These are phyloP conservation scores for Lepiota brunneoincarnata DNA, from an alignment of 768 basidiomycete species.

Conservation along the genomic window DNA sequence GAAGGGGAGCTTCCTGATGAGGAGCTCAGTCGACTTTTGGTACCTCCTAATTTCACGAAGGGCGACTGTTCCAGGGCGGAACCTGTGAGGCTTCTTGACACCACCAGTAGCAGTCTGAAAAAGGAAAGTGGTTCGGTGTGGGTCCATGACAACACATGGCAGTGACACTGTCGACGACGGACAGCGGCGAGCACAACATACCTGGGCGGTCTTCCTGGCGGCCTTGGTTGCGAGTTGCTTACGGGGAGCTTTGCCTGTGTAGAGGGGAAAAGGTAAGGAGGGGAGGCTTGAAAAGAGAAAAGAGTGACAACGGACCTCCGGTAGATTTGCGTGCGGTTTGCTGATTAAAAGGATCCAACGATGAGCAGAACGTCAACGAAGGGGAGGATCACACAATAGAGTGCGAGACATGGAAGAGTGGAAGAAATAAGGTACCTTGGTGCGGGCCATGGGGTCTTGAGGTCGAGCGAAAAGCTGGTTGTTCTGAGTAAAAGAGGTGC, in stretches of 20 bases:
- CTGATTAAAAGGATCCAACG: conserved; percentile 40
- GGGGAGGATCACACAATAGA: conserved; percentile 15
- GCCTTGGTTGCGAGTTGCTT: conserved; percentile 97
- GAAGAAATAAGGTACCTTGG: conserved; percentile 55
- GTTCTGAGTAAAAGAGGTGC: conserved; percentile 18
- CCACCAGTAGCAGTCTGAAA: conserved; percentile 80
- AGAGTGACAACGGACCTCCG: conserved; percentile 64
- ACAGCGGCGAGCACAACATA: conserved; percentile 32
- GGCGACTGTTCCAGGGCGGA: conserved; percentile 97
- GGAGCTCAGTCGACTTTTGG: conserved; percentile 98
- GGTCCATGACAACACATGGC: conserved; percentile 13
- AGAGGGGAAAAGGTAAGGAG: conserved; percentile 7
- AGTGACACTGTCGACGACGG: conserved; percentile 21
- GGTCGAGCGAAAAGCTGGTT: conserved; percentile 22
- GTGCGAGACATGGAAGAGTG: conserved; percentile 16
- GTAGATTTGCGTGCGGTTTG: conserved; percentile 99
- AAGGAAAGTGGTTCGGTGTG: conserved; percentile 5
- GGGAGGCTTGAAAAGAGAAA: conserved; percentile 23
- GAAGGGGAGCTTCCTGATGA: conserved; percentile 99
- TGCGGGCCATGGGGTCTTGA: conserved; percentile 69
- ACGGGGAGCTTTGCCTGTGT: conserved; percentile 80
- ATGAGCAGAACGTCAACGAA: conserved; percentile 26
- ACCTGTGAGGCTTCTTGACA: conserved; percentile 99
- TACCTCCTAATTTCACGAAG: conserved; percentile 98
- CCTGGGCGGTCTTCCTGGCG: conserved; percentile 83